A percentile compares a stretch with the other conserved stretches of the same genome.
Evolutionary conservation across 2,329 filamentous ascomycete genomes (phyloP).

Genomic region (Aplosporella prunicola): DNA sequence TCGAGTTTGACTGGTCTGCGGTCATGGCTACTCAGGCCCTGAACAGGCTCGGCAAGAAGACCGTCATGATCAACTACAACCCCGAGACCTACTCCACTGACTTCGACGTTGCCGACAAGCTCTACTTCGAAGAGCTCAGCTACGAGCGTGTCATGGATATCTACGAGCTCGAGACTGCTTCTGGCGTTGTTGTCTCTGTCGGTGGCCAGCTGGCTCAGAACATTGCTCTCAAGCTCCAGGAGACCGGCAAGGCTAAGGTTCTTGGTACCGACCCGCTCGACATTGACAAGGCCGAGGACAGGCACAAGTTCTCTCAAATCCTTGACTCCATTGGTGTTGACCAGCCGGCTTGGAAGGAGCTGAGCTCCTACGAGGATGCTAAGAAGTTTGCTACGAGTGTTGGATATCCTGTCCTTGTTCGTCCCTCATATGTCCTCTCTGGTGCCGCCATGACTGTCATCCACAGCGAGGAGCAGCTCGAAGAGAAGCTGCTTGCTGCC

Average conservation of each 20-base stretch:
- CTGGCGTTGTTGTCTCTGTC: slow-evolving; percentile 87
- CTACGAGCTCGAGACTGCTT: slow-evolving; percentile 80
- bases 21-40: slow-evolving; percentile 81
- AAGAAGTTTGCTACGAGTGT: slow-evolving; percentile 77
- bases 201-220: slow-evolving; percentile 96
- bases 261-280: slow-evolving; percentile 87
- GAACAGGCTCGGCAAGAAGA: slow-evolving; percentile 85
- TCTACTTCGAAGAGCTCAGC: slow-evolving; percentile 95
- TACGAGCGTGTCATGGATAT: slow-evolving; percentile 99
- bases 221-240: slow-evolving; percentile 88
- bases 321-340: slow-evolving; percentile 94
- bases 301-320: slow-evolving; percentile 97
- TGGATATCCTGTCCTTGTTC: slow-evolving; percentile 88
- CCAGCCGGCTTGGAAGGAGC: slow-evolving; percentile 96
- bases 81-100: slow-evolving; percentile 77
- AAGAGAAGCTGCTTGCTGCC: slow-evolving; percentile 89
- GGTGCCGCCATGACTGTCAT: slow-evolving; percentile 99
- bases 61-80: slow-evolving; percentile 92
- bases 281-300: slow-evolving; percentile 96
- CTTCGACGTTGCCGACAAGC: slow-evolving; percentile 77
- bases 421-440: slow-evolving; percentile 90
- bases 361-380: slow-evolving; percentile 82
- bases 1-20: slow-evolving; percentile 98
- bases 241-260: slow-evolving; percentile 79
- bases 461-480: slow-evolving; percentile 73